These are phyloP conservation scores for Tetrastigma voinierianum DNA, from an alignment of 164 flowering plant species.

Conservation along the genomic window DNA sequence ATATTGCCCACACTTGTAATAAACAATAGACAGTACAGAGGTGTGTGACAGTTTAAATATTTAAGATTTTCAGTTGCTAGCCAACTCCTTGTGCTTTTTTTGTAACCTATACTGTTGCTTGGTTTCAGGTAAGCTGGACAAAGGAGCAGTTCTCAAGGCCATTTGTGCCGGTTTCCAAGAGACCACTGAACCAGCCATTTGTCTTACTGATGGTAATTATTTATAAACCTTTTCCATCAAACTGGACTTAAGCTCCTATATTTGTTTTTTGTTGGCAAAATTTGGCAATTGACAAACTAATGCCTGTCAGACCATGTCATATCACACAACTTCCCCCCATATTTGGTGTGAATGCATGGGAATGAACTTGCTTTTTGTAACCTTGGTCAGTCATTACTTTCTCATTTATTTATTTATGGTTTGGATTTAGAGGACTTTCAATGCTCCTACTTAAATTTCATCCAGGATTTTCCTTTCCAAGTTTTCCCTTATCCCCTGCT, in stretches of 20 bases:
- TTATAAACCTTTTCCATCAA: neutral
- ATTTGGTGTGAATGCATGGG: too few relatives aligned
- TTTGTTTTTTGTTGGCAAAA: neutral
- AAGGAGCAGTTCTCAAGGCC: slow-evolving; percentile 89
- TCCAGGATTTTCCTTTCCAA: too few relatives aligned
- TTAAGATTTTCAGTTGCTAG: neutral
- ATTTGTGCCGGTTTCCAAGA: slow-evolving; percentile 93
- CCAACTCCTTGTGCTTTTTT: neutral
- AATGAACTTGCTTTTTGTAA: too few relatives aligned
- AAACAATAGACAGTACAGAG: slow-evolving; percentile 90
- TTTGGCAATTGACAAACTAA: neutral
- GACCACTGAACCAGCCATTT: slow-evolving; percentile 88
- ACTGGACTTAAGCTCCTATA: neutral
- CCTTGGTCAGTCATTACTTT: too few relatives aligned
- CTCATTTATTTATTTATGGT: too few relatives aligned
- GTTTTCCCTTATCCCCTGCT: neutral
- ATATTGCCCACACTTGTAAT: slow-evolving; percentile 95
- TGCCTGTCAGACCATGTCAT: neutral
- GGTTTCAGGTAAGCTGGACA: slow-evolving; percentile 81
- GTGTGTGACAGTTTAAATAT: slow-evolving; percentile 25
- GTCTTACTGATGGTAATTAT: slow-evolving; percentile 69
- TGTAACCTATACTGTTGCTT: neutral
- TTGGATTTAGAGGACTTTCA: too few relatives aligned
- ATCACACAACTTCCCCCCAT: neutral
- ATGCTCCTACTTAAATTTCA: too few relatives aligned